These are phyloP conservation scores for Kluyveromyces aestuarii DNA, from an alignment of 805 yeast species.

Conservation along the genomic window DNA sequence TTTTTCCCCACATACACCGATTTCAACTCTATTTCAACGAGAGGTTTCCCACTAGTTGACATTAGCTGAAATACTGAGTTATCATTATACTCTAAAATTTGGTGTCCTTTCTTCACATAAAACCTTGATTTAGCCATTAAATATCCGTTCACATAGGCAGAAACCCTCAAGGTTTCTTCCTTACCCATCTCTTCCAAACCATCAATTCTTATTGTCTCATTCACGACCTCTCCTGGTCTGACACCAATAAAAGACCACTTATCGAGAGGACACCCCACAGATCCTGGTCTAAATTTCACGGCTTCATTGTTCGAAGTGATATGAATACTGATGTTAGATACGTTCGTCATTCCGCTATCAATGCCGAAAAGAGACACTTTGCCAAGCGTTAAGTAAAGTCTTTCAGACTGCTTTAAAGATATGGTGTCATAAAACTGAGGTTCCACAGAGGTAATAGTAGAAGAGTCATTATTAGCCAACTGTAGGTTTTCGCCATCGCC, in stretches of 20 bases:
- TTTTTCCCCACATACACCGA: slow-evolving; percentile 62
- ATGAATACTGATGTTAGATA: slow-evolving; percentile 17
- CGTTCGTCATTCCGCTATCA: slow-evolving; percentile 10
- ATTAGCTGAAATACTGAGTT: slow-evolving; percentile 37
- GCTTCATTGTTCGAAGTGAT: slow-evolving; percentile 33
- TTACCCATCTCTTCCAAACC: slow-evolving; percentile 42
- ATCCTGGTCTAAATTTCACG: slow-evolving; percentile 55
- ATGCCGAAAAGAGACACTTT: slow-evolving; percentile 24
- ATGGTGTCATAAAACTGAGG: slow-evolving; percentile 47
- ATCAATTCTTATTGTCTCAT: slow-evolving; percentile 59
- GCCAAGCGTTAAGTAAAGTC: slow-evolving; percentile 52
- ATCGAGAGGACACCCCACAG: slow-evolving; percentile 44
- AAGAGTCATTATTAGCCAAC: slow-evolving; percentile 41
- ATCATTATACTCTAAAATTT: slow-evolving; percentile 40
- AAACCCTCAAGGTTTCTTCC: slow-evolving; percentile 46
- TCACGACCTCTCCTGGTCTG: slow-evolving; percentile 58
- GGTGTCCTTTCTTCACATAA: slow-evolving; percentile 37
- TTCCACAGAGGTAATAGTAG: slow-evolving; percentile 51
- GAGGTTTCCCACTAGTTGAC: slow-evolving; percentile 33
- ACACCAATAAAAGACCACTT: slow-evolving; percentile 71
- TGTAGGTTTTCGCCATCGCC: slow-evolving; percentile 34
- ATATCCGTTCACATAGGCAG: slow-evolving; percentile 55
- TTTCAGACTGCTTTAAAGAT: slow-evolving; percentile 44
- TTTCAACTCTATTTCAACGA: slow-evolving; percentile 42
- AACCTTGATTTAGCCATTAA: slow-evolving; percentile 51